Conservation (phyloP, 805 yeast genomes). For the Zygoascus tannicola region DNA sequence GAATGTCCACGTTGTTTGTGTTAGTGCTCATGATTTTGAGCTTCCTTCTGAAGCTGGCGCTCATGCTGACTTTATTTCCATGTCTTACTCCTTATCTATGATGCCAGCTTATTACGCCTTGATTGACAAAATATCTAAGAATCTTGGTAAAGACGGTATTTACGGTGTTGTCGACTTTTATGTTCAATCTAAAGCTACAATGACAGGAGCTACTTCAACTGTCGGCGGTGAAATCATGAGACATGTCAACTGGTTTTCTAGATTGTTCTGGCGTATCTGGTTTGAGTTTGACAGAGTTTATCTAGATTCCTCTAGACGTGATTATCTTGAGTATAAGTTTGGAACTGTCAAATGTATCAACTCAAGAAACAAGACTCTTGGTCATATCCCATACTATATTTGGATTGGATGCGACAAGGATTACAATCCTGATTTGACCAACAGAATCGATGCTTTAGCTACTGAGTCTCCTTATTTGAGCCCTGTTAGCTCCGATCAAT, state of each 20-base stretch:
- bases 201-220: conserved; percentile 60
- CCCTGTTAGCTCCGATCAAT: conserved; percentile 30
- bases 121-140: conserved; percentile 51
- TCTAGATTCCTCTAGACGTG: conserved; percentile 72
- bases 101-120: conserved; percentile 76
- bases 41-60: conserved; percentile 30
- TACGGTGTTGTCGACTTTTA: conserved; percentile 74
- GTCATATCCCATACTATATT: conserved; percentile 71
- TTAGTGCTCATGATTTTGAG: conserved; percentile 66
- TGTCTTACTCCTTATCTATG: conserved; percentile 77
- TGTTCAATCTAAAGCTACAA: conserved; percentile 56
- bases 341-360: conserved; percentile 74
- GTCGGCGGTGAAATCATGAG: conserved; percentile 65
- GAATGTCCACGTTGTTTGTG: conserved; percentile 59
- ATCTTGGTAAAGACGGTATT: conserved; percentile 49
- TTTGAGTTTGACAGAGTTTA: conserved; percentile 76
- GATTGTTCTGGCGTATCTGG: conserved; percentile 84
- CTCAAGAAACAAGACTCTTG: conserved; percentile 52
- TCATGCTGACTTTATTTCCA: conserved; percentile 64
- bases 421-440: conserved; percentile 38
- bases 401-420: conserved; percentile 71
- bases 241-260: conserved; percentile 64
- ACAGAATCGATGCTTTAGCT: conserved; percentile 58
- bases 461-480: conserved; percentile 77
- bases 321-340: conserved; percentile 70